Evolutionary conservation across 176 grass and related monocot genomes (phyloP).

Genomic region (Dendrocalamus sinicus): DNA sequence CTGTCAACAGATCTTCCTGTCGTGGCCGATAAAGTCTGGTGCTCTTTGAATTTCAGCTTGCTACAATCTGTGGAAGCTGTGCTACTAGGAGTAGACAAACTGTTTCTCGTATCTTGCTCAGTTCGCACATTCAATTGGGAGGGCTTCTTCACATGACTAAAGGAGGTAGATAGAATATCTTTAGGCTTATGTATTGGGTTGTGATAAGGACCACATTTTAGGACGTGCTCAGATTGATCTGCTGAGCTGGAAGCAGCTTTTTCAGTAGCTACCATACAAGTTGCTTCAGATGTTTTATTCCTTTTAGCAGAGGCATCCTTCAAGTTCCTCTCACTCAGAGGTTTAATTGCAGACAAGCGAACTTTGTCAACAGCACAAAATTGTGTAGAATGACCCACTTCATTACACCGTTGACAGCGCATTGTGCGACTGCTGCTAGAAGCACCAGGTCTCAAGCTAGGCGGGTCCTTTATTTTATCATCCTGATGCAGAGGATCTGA

Average conservation of each 20-base stretch:
- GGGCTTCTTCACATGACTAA: constrained; percentile 33
- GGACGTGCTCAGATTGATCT: constrained; percentile 47
- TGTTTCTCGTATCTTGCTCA: constrained; percentile 28
- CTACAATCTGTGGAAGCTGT: constrained; percentile 1
- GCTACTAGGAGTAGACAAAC: constrained; percentile 15
- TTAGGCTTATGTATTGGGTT: constrained; percentile 43
- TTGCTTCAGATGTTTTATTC: constrained; percentile 39
- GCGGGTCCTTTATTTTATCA: constrained; percentile 54
- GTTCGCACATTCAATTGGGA: constrained; percentile 9
- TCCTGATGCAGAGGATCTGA: constrained; percentile 42
- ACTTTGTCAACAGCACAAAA: constrained; percentile 65
- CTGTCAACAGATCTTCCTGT: constrained; percentile 8
- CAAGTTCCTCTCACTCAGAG: constrained; percentile 56
- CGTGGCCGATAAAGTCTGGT: constrained; percentile 9
- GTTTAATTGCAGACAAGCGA: constrained; percentile 60
- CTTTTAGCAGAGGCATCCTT: constrained; percentile 55
- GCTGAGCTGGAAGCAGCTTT: constrained; percentile 33
- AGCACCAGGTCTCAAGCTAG: constrained; percentile 51
- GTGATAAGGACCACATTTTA: constrained; percentile 39
- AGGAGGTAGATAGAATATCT: constrained; percentile 35
- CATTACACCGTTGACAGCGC: constrained; percentile 80
- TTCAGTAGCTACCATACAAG: constrained; percentile 26
- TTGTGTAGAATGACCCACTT: constrained; percentile 70
- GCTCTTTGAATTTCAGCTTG: constrained; percentile 38
- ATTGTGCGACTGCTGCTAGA: constrained; percentile 32